Conservation (phyloP, 129 eudicot species). For the Oenanthe sinensis region DNA sequence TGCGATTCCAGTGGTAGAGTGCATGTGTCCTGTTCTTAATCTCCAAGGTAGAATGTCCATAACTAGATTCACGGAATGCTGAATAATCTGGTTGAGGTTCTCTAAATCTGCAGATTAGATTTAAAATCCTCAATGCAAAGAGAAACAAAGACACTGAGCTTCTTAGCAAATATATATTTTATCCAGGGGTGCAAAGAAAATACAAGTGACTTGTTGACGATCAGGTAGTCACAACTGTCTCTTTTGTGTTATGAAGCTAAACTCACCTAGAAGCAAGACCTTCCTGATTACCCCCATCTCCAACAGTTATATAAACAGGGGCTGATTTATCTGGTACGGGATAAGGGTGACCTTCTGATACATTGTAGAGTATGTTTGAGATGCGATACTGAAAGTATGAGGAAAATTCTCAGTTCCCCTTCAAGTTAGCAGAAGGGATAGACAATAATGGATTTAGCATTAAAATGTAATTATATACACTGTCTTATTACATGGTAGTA, state of each 20-base stretch:
- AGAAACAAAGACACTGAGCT: neutral
- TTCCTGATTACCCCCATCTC: constrained; percentile 98
- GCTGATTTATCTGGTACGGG: constrained; percentile 88
- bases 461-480: neutral
- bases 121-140: neutral
- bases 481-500: neutral
- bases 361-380: constrained; percentile 32
- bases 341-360: constrained; percentile 37
- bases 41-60: constrained; percentile 85
- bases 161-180: neutral
- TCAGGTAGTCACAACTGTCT: neutral
- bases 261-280: constrained; percentile 79
- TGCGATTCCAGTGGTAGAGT: constrained; percentile 82
- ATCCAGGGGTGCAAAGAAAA: neutral
- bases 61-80: constrained; percentile 94
- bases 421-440: neutral
- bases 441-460: neutral
- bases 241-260: neutral
- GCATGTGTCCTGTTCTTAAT: constrained; percentile 91
- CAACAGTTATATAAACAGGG: constrained; percentile 89
- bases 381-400: constrained; percentile 66
- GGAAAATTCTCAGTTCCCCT: neutral
- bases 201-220: neutral
- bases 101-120: constrained; percentile 40
- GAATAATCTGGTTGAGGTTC: constrained; percentile 94